These are phyloP conservation scores for Ceratobasidium sp. DNA, from an alignment of 1,284 basidiomycete genomes.

Conservation along the genomic window DNA sequence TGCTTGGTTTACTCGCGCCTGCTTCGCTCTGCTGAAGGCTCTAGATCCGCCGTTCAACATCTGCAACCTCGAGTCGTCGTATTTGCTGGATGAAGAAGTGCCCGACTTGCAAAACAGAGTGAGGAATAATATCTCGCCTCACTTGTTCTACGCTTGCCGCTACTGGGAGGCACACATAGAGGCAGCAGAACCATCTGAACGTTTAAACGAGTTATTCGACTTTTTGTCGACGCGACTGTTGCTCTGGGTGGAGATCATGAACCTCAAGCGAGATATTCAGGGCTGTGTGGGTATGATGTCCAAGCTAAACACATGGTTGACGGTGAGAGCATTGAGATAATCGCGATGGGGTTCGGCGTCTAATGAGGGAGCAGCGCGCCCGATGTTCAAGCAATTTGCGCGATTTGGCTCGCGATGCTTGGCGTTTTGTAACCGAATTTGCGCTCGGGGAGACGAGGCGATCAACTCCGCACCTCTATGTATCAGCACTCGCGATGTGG, in stretches of 20 bases:
- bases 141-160: constrained; percentile 4
- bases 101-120: background rate
- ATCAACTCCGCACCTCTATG: too few species aligned
- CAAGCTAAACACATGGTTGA: too few species aligned
- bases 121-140: background rate
- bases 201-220: background rate
- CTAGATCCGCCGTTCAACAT: constrained; percentile 2
- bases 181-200: background rate
- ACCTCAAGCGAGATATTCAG: background rate
- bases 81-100: background rate
- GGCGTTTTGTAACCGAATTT: background rate
- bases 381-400: background rate
- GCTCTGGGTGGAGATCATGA: constrained; percentile 24
- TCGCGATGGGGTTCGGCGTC: background rate
- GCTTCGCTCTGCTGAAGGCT: background rate
- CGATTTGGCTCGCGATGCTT: background rate
- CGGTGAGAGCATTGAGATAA: too few species aligned
- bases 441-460: too few species aligned
- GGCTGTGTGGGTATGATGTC: too few species aligned
- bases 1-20: background rate
- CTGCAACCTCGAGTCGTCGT: constrained; percentile 12
- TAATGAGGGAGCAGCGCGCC: too few species aligned
- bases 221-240: background rate
- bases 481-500: too few species aligned
- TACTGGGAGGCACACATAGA: background rate